Percentiles rank a stretch among this genome's conserved stretches.
phyloP scores from a whole-genome alignment of 2,329 filamentous ascomycete genomes.

The Penicillium corylophilum region DNA sequence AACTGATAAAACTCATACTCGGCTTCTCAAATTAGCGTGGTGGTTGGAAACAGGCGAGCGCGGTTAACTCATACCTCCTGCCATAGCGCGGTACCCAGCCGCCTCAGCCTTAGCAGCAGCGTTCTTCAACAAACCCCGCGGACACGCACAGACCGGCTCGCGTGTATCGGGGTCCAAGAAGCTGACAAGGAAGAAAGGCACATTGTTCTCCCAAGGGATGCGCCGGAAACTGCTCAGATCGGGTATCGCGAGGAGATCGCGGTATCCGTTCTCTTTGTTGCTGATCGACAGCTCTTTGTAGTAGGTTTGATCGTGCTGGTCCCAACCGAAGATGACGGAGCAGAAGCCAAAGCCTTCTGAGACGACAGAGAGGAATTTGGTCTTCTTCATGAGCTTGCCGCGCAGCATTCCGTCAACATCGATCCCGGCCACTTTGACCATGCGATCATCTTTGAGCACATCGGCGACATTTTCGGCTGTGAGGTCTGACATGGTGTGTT shows the following conservation, averaged over 20 bases:
- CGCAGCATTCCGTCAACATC: conserved; percentile 86
- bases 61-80: conserved; percentile 62
- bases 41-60: not conserved
- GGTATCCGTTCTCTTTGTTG: conserved; percentile 87
- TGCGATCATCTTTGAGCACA: conserved; percentile 68
- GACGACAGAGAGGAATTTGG: conserved; percentile 85
- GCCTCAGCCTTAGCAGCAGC: conserved; percentile 66
- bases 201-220: conserved; percentile 86
- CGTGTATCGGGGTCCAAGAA: conserved; percentile 80
- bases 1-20: conserved; percentile 98
- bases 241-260: conserved; percentile 77
- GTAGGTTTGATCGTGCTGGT: conserved; percentile 94
- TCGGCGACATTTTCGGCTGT: conserved; percentile 65
- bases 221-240: conserved; percentile 75
- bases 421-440: conserved; percentile 83
- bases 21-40: conserved; percentile 51
- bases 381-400: conserved; percentile 88
- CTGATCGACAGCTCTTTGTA: conserved; percentile 80
- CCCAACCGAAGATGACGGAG: conserved; percentile 92
- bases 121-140: conserved; percentile 70
- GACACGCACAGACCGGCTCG: conserved; percentile 71
- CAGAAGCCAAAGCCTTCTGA: conserved; percentile 85
- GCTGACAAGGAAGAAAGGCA: conserved; percentile 80
- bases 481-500: conserved; percentile 21
- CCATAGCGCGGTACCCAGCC: conserved; percentile 78